A percentile compares a stretch with the other conserved stretches of the same genome.
These are phyloP conservation scores for Aeschynomene evenia DNA, from an alignment of 306 rosid species.

Conservation along the genomic window DNA sequence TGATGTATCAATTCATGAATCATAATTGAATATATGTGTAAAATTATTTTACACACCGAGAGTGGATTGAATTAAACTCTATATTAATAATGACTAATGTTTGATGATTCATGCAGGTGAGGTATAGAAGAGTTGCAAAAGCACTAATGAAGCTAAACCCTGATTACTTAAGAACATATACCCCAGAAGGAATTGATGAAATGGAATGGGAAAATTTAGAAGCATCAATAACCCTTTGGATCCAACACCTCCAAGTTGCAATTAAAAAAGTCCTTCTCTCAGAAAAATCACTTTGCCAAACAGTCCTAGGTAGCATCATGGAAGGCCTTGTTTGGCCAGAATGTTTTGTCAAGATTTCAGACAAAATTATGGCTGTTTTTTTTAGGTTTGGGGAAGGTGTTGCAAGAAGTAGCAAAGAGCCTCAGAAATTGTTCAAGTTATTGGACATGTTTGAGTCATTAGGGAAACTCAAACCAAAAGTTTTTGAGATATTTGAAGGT, in stretches of 20 bases:
- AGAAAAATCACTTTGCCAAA: constrained; percentile 66
- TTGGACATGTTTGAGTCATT: constrained; percentile 78
- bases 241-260: constrained; percentile 70
- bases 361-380: constrained; percentile 91
- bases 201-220: constrained; percentile 89
- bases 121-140: constrained; percentile 85
- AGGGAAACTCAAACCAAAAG: constrained; percentile 53
- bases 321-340: constrained; percentile 75
- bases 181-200: constrained; percentile 73
- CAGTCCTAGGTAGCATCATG: constrained; percentile 59
- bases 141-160: constrained; percentile 86
- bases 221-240: constrained; percentile 74
- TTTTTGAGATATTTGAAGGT: constrained; percentile 52
- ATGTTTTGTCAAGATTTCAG: constrained; percentile 80
- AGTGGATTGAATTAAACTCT: too few relatives aligned
- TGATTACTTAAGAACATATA: constrained; percentile 65
- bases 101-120: constrained; percentile 46
- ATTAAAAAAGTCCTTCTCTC: constrained; percentile 59
- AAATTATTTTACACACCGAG: too few relatives aligned
- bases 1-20: too few relatives aligned
- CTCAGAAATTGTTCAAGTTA: constrained; percentile 79
- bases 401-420: constrained; percentile 78
- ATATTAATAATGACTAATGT: background rate
- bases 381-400: constrained; percentile 88
- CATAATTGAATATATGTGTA: too few relatives aligned